Evolutionary conservation across 2,329 filamentous ascomycete genomes (phyloP), one percentile per base, ranked within the genome.

Genomic region (Paraphaeosphaeria minitans): DNA sequence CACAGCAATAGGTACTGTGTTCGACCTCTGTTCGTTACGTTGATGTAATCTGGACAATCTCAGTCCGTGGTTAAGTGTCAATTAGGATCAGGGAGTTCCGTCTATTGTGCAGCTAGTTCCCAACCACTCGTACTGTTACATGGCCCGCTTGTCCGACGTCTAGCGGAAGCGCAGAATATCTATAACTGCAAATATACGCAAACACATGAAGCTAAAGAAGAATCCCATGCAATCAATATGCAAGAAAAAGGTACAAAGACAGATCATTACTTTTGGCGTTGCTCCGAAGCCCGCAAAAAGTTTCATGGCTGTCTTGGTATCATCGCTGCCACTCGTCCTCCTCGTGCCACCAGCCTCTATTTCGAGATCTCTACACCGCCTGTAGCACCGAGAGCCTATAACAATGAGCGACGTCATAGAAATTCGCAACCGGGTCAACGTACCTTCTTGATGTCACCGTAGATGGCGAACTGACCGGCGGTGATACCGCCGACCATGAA

Each of bases 391-490:
- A 92, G 78, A 0, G 69, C 78, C 79, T 87, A 86, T 83, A 91
- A 69, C 90, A 81, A 70, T 88, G 85, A 13, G 37, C 16, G 3
- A 39, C 35, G 13, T 39, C 35, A 13, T n/a, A 6, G 4, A 4
- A 39, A 2, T 39, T 39, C 37, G n/a, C n/a, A 39, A 9, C 7
- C 16, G n/a, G 35, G 8, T 27, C 14, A 21, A n/a, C 37, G 21
- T 31, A 53, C 37, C 50, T 53, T 53, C 49, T 52, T 52, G 49
- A 52, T 52, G 49, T 52, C 62, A 55, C 90, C 92, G 77, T 96
- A 96, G 79, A 96, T 96, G 74, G 90, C 91, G 80, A 95, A 95
- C 82, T 95, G 91, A 66, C 73, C 74, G 47, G 73, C 74, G 47
- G 74, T 76, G 69, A 92, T 80, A 68, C 87, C 89, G 79, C 90